Percentiles rank a stretch among this genome's conserved stretches.
These are phyloP conservation scores for Epichloe coenophiala DNA, from an alignment of 2,329 filamentous ascomycete species.

Conservation along the genomic window DNA sequence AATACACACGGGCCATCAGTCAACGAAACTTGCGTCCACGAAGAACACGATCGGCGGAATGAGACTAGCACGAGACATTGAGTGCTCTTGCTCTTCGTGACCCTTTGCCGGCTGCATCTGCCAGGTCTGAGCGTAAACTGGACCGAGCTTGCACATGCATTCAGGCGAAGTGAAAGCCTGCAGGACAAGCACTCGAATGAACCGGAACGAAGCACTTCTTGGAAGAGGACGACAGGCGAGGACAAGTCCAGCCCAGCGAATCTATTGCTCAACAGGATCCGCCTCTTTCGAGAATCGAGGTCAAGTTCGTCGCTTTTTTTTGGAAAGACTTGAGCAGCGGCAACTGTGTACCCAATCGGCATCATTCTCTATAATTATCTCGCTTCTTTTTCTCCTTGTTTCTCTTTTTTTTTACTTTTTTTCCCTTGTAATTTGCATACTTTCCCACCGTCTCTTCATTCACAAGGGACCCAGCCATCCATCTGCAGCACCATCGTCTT, in stretches of 20 bases:
- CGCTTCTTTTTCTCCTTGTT: not conserved
- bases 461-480: not conserved
- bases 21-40: too few relatives aligned
- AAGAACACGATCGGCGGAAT: not conserved
- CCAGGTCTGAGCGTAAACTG: constrained; percentile 1
- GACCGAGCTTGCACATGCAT: constrained; percentile 1
- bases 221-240: not conserved
- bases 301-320: not conserved
- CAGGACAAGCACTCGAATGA: not conserved
- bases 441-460: not conserved
- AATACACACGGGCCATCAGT: too few relatives aligned
- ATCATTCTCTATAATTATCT: not conserved
- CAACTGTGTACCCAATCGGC: not conserved
- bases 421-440: not conserved
- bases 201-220: not conserved
- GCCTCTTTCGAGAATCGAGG: not conserved
- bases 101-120: not conserved
- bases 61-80: not conserved
- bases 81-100: not conserved
- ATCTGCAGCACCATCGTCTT: not conserved
- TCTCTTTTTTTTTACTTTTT: not conserved
- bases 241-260: not conserved
- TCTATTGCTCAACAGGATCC: not conserved
- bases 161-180: constrained; percentile 1
- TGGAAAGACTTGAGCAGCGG: not conserved